Evolutionary conservation across 345 rosid species (phyloP).

Genomic region (Excoecaria agallocha): DNA sequence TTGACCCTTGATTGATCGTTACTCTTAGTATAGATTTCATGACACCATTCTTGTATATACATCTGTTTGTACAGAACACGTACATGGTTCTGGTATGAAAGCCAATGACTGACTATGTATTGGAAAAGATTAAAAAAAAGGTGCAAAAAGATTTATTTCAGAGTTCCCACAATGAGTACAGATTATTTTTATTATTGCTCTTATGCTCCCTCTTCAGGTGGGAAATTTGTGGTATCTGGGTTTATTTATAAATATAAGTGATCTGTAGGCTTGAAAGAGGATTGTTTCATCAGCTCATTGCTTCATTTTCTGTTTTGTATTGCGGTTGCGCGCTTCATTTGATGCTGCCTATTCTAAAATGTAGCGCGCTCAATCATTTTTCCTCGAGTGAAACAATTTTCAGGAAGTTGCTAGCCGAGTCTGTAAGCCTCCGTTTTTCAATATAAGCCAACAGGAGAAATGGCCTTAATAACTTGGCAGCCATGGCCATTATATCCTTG

Average conservation of each 20-base stretch:
- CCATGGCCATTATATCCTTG: too few relatives aligned
- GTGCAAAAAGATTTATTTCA: slow-evolving; percentile 13
- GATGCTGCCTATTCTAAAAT: too few relatives aligned
- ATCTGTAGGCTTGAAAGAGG: not conserved
- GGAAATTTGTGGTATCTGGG: not conserved
- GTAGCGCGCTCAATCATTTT: too few relatives aligned
- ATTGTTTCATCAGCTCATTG: not conserved
- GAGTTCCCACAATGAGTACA: slow-evolving; percentile 13
- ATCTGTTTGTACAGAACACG: slow-evolving; percentile 36
- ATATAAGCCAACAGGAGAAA: too few relatives aligned
- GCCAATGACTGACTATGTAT: too few relatives aligned
- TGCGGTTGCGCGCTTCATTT: too few relatives aligned
- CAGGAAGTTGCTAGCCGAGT: too few relatives aligned
- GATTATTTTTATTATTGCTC: not conserved
- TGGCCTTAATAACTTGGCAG: too few relatives aligned
- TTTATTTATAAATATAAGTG: not conserved
- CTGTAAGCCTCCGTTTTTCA: too few relatives aligned
- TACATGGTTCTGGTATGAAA: slow-evolving; percentile 24
- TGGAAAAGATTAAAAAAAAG: too few relatives aligned
- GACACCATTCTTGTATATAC: slow-evolving; percentile 35
- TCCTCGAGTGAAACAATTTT: too few relatives aligned
- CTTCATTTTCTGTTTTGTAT: too few relatives aligned
- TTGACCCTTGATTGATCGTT: slow-evolving; percentile 27
- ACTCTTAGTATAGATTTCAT: slow-evolving; percentile 13
- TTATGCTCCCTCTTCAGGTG: not conserved